Evolutionary conservation across 352 stramenopile species (phyloP), one percentile per base, ranked within the genome.

Genomic region (Blastocystis hominis): DNA sequence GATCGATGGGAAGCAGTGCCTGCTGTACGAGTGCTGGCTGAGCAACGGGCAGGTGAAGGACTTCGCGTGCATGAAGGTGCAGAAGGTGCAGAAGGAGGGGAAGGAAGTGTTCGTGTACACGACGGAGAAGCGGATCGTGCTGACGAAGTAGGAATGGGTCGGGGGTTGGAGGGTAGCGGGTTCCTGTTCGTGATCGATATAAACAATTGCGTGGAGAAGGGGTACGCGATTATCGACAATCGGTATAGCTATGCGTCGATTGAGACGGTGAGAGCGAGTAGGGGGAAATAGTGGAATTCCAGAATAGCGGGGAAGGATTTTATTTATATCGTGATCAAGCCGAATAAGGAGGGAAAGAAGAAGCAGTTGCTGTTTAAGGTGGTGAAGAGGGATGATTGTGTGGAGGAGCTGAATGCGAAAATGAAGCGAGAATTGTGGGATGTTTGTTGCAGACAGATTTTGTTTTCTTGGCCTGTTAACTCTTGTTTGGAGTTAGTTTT

Each of bases 161-260:
- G 10, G 38, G 62, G 10, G 62, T 3, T 72, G 30, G 44, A 15
- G 30, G 6, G 62, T 72, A 72, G 62, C 0, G 62, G 20, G 20
- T 84, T 84, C 20, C 38, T 84, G n/a, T 84, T 84, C 44, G 72
- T 84, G 56, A 84, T 84, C 40, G 72, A 84, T 64, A 84, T 84
- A 10, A 10, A 24, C 38, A 20, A 30, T 1, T 84, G 72, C 38
- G 15, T 10, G 17, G 72, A 68, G 50, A 68, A 84, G 44, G 72
- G 47, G 2, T 84, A 84, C 34, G 72, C 72, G 6, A 66, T 64
- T 46, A 84, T 84, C 46, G 72, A 84, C 24, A 84, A 36, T 46
- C 47, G 30, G 40, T 84, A 50, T 30, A 84, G 55, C 34, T 84
- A 84, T 44, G 36, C 50, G 5, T 84, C 72, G 2, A 46, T 84